Conservation (phyloP, 2,329 filamentous ascomycete species). For the Aspergillus udagawae region DNA sequence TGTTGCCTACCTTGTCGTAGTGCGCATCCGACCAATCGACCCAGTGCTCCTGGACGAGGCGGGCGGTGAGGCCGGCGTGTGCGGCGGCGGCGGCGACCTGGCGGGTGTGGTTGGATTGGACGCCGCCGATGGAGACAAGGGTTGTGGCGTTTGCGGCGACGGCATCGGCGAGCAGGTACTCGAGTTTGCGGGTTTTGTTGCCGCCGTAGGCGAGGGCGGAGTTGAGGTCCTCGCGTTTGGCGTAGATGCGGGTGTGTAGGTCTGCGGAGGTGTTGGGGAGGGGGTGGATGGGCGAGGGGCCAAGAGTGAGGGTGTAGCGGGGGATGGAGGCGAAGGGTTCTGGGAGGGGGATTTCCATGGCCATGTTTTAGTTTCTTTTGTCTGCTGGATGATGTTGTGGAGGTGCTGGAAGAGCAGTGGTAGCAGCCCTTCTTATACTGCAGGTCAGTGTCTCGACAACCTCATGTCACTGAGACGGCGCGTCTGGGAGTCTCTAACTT, state of each 20-base stretch:
- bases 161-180: conserved; percentile 65
- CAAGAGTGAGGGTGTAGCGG: conserved; percentile 59
- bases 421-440: no score
- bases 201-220: conserved; percentile 64
- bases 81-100: conserved; percentile 62
- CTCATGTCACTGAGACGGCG: no score
- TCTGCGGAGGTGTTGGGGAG: conserved; percentile 62
- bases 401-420: no score
- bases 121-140: conserved; percentile 63
- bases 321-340: conserved; percentile 62
- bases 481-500: no score
- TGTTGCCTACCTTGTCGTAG: conserved; percentile 65
- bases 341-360: conserved; percentile 43
- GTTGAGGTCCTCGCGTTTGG: conserved; percentile 70
- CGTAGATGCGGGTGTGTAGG: conserved; percentile 58
- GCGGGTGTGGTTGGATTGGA: conserved; percentile 68
- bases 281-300: conserved; percentile 53
- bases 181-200: conserved; percentile 67
- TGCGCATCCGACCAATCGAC: conserved; percentile 58
- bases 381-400: no score
- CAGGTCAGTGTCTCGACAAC: no score
- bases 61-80: conserved; percentile 49
- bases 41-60: conserved; percentile 64
- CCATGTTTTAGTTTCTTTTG: background rate
- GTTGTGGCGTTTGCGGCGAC: conserved; percentile 55